Evolutionary conservation across 176 grass and related monocot species (phyloP).

Genomic region (Carex littledalei): DNA sequence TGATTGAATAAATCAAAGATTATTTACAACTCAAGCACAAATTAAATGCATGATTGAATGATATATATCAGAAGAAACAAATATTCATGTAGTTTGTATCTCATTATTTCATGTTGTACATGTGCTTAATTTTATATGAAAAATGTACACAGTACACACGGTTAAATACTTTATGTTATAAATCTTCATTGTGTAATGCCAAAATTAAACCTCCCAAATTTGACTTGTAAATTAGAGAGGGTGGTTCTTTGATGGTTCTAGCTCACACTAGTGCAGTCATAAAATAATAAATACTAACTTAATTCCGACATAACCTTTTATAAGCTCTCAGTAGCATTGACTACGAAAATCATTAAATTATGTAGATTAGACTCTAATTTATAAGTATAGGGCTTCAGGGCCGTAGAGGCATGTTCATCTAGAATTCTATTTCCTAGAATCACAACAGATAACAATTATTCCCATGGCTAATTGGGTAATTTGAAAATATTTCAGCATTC

Average conservation of each 20-base stretch:
- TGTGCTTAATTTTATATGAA: not conserved
- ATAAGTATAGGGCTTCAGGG: not conserved
- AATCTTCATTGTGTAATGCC: not conserved
- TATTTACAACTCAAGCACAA: too few relatives aligned
- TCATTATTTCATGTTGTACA: not conserved
- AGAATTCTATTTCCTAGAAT: not conserved
- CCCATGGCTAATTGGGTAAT: not conserved
- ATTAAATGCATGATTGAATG: not conserved
- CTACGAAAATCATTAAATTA: slow-evolving; percentile 3
- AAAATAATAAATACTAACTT: not conserved
- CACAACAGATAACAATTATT: not conserved
- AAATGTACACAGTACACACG: not conserved
- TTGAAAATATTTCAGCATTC: not conserved
- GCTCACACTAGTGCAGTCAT: not conserved
- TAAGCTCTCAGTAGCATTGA: slow-evolving; percentile 9
- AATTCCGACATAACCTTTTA: slow-evolving; percentile 11
- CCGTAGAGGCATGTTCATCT: not conserved
- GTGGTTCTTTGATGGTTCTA: slow-evolving; percentile 14
- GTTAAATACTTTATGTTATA: not conserved
- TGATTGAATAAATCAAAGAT: not conserved
- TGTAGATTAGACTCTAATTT: not conserved
- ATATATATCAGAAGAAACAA: not conserved
- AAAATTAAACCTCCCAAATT: not conserved
- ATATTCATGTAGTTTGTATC: not conserved
- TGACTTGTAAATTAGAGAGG: not conserved